Evolutionary conservation across 192 early-diverging fungal species (phyloP).

Genomic region (Backusella australiensis): DNA sequence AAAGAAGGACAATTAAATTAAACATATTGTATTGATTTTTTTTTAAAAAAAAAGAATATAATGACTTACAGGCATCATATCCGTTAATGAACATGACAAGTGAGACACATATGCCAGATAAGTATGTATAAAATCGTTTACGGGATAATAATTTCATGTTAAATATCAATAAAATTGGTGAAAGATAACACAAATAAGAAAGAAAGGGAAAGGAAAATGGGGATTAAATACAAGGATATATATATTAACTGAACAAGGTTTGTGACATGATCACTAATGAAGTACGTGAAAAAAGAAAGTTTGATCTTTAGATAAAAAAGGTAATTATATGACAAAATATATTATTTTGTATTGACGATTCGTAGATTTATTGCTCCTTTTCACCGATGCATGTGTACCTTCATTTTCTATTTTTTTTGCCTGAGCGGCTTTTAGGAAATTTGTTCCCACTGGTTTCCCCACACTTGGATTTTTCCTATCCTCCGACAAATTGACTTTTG

Average conservation of each 20-base stretch:
- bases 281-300: not conserved
- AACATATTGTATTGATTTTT: not conserved
- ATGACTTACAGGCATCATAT: slow-evolving; percentile 24
- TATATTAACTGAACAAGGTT: not conserved
- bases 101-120: slow-evolving; percentile 9
- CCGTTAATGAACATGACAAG: slow-evolving; percentile 29
- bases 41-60: not conserved
- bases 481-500: not conserved
- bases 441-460: not conserved
- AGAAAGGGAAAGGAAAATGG: not conserved
- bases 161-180: not conserved
- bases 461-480: not conserved
- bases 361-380: not conserved
- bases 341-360: not conserved
- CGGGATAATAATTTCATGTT: not conserved
- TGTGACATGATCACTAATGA: not conserved
- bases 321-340: not conserved
- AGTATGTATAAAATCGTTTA: slow-evolving; percentile 15
- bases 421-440: not conserved
- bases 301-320: slow-evolving; percentile 7
- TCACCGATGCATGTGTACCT: not conserved
- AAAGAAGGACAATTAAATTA: not conserved
- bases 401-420: not conserved
- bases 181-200: not conserved
- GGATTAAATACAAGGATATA: not conserved